Evolutionary conservation across 345 rosid genomes (phyloP).

Genomic region (Salix exigua): DNA sequence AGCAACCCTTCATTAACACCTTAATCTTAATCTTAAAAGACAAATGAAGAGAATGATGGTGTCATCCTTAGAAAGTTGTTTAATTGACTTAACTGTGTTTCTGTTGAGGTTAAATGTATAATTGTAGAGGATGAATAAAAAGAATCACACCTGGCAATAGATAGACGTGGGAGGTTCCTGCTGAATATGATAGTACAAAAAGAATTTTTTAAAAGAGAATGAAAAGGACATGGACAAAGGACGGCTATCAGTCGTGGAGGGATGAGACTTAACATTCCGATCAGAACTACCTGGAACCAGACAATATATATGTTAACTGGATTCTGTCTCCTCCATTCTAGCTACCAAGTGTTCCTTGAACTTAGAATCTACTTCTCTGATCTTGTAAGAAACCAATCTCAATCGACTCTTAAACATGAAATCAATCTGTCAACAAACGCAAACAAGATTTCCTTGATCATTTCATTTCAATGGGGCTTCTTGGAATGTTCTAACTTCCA

Average conservation of each 20-base stretch:
- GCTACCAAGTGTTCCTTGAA: not conserved
- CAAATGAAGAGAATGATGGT: conserved; percentile 9
- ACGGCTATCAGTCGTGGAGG: conserved; percentile 15
- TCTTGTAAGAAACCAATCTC: not conserved
- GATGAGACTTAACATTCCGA: conserved; percentile 11
- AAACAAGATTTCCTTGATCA: not conserved
- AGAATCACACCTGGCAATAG: conserved; percentile 21
- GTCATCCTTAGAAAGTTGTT: not conserved
- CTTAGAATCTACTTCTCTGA: not conserved
- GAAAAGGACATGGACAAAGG: not conserved
- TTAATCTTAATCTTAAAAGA: conserved; percentile 13
- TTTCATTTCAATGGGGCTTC: not conserved
- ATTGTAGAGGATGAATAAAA: not conserved
- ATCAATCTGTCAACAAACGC: not conserved
- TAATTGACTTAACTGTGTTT: conserved; percentile 1
- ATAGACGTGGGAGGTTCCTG: conserved; percentile 22
- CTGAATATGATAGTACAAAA: conserved; percentile 1
- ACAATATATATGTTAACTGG: conserved; percentile 12
- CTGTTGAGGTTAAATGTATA: conserved; percentile 12
- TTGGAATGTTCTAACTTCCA: not conserved
- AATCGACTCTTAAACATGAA: not conserved
- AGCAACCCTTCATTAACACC: conserved; percentile 9
- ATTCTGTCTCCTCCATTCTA: conserved; percentile 13
- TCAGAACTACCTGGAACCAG: conserved; percentile 16
- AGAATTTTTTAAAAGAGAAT: not conserved